Evolutionary conservation across 306 rosid species (phyloP).

Genomic region (Comarum palustre): DNA sequence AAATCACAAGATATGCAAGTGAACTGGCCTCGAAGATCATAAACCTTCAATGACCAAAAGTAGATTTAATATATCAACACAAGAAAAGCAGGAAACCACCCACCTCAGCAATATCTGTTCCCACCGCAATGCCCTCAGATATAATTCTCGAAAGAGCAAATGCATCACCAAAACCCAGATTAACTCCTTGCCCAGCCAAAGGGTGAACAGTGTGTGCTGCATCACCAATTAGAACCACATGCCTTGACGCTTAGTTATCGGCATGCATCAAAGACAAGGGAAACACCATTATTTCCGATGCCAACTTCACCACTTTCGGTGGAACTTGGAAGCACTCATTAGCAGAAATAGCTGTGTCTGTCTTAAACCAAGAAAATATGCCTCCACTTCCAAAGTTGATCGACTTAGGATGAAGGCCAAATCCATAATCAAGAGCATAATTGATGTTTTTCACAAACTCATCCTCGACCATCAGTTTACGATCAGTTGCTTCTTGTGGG

Average conservation of each 20-base stretch:
- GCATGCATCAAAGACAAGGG: constrained; percentile 83
- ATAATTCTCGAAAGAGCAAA: constrained; percentile 66
- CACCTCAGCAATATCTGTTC: constrained; percentile 81
- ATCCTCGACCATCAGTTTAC: constrained; percentile 51
- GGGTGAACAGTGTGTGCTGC: constrained; percentile 96
- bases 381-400: constrained; percentile 41
- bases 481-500: constrained; percentile 59
- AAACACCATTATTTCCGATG: constrained; percentile 74
- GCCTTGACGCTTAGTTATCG: constrained; percentile 61
- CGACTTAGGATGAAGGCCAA: constrained; percentile 69
- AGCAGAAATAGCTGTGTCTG: constrained; percentile 41
- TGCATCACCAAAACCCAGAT: constrained; percentile 89
- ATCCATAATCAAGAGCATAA: constrained; percentile 68
- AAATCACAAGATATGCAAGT: background rate
- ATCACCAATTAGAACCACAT: constrained; percentile 77
- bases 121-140: constrained; percentile 77
- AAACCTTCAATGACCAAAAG: background rate
- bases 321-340: constrained; percentile 68
- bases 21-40: background rate
- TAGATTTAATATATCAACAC: background rate
- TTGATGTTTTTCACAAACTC: constrained; percentile 63
- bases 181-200: constrained; percentile 96
- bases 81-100: constrained; percentile 19
- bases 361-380: constrained; percentile 69
- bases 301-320: constrained; percentile 64